Evolutionary conservation across 495 filamentous ascomycete genomes (phyloP).

Genomic region (Podospora didyma): DNA sequence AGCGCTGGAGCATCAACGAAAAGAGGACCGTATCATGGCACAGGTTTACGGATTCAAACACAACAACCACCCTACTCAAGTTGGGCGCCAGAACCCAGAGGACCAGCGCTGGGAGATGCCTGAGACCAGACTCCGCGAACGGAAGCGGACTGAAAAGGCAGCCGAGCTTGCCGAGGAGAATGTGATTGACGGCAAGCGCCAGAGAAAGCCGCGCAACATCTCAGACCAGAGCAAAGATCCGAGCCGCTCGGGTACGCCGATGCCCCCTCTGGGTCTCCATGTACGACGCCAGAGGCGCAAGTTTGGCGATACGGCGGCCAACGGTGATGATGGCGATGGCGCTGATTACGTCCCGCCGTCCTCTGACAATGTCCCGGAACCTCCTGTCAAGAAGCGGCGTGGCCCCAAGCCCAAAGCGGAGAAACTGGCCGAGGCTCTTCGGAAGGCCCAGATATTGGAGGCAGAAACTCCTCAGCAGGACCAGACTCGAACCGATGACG

Average conservation of each 20-base stretch:
- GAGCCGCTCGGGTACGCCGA: slow-evolving; percentile 39
- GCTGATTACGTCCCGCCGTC: neutral
- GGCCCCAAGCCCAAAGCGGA: neutral
- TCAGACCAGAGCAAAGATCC: slow-evolving; percentile 38
- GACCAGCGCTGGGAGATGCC: slow-evolving; percentile 42
- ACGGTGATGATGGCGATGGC: slow-evolving; percentile 7
- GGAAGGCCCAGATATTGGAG: too few species aligned
- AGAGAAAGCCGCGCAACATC: slow-evolving; percentile 37
- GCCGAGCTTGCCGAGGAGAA: slow-evolving; percentile 42
- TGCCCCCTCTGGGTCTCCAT: slow-evolving; percentile 2
- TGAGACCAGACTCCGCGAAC: slow-evolving; percentile 42
- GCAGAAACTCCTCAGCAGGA: too few species aligned
- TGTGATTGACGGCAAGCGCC: slow-evolving; percentile 39
- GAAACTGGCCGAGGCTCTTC: neutral
- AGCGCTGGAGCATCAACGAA: slow-evolving; percentile 27
- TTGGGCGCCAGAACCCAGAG: slow-evolving; percentile 42
- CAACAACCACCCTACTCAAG: slow-evolving; percentile 31
- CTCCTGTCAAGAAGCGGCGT: slow-evolving; percentile 14
- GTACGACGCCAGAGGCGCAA: slow-evolving; percentile 33
- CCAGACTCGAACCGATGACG: slow-evolving; percentile 7
- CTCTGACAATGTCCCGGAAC: slow-evolving; percentile 6
- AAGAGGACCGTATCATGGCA: slow-evolving; percentile 43
- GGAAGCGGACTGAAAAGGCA: slow-evolving; percentile 43
- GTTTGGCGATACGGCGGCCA: slow-evolving; percentile 8
- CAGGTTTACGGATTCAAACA: slow-evolving; percentile 44